Evolutionary conservation across 495 filamentous ascomycete genomes (phyloP), one percentile per base, ranked within the genome.

Genomic region (Penicillium crystallinum): DNA sequence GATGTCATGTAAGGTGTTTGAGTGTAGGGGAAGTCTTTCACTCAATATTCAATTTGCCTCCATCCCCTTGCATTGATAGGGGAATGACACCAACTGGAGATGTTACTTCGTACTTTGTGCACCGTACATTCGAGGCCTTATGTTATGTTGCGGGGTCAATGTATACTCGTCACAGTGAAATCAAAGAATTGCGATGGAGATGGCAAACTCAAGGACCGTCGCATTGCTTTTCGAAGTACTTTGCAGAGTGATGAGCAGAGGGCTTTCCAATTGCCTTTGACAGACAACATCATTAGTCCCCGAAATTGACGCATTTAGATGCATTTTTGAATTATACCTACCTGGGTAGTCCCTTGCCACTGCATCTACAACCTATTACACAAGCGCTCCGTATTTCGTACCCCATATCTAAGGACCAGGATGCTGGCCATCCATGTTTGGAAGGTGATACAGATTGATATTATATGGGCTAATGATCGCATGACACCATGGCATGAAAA

Each of bases 381-480:
- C 23, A 7, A 27, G 23, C 7, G 3, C 7, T 27, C 7, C 7
- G 23, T 27, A 27, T 7, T 27, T 7, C 7, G 23, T 27, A 27
- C 23, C 3, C 7, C 23, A 7, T 27, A 27, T 27, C 3, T 27
- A 42, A 42, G 39, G n/a, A 6, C 39, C 39, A 42, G 23, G n/a
- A 19, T 34, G n/a, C n/a, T 15, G 12, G 21, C 44, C 48, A 25
- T 38, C 34, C 18, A 18, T n/a, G 34, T 31, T 18, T 42, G 17
- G 27, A 33, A 57, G 48, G 51, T 65, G 23, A 45, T 65, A 63
- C 59, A 65, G 40, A 30, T 58, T 41, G 2, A 48, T 58, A 63
- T 65, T 61, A 65, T 45, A 49, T 52, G 56, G 59, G 41, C 56
- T 51, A 53, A 46, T 46, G 59, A 54, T 57, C 57, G 59, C 57